Evolutionary conservation across 83 land plant genomes (phyloP).

Genomic region (Isoetes engelmannii): DNA sequence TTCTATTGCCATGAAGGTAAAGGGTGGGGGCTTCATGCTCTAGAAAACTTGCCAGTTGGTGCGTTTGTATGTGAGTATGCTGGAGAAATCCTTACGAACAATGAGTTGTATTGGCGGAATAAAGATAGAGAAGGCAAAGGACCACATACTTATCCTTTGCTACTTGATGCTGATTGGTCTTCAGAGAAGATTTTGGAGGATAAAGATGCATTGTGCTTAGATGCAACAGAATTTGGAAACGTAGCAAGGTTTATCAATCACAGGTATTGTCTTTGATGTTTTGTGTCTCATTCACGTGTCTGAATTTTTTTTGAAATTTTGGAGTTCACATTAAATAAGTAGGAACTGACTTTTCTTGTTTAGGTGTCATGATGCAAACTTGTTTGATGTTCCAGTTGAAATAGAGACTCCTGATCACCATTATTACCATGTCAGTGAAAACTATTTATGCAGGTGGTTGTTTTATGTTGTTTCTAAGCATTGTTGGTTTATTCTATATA

Average conservation of each 20-base stretch:
- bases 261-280: conserved; percentile 36
- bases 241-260: conserved; percentile 94
- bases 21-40: conserved; percentile 89
- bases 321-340: not conserved
- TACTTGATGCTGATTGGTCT: conserved; percentile 81
- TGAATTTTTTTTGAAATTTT: not conserved
- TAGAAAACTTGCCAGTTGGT: conserved; percentile 76
- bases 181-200: conserved; percentile 57
- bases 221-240: conserved; percentile 84
- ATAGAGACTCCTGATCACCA: conserved; percentile 91
- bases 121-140: conserved; percentile 8
- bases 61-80: conserved; percentile 94
- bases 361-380: conserved; percentile 74
- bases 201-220: conserved; percentile 85
- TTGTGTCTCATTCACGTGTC: not conserved
- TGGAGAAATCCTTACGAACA: conserved; percentile 78
- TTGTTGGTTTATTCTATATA: conserved; percentile 5
- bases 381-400: conserved; percentile 85
- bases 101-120: conserved; percentile 55
- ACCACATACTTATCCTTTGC: conserved; percentile 51
- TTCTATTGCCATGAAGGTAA: conserved; percentile 68
- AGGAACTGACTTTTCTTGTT: not conserved
- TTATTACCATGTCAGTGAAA: conserved; percentile 66
- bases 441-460: not conserved
- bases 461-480: not conserved